Percentiles rank a stretch among this genome's conserved stretches.
phyloP scores from a whole-genome alignment of 495 filamentous ascomycete genomes.

The Amorphotheca resinae region DNA sequence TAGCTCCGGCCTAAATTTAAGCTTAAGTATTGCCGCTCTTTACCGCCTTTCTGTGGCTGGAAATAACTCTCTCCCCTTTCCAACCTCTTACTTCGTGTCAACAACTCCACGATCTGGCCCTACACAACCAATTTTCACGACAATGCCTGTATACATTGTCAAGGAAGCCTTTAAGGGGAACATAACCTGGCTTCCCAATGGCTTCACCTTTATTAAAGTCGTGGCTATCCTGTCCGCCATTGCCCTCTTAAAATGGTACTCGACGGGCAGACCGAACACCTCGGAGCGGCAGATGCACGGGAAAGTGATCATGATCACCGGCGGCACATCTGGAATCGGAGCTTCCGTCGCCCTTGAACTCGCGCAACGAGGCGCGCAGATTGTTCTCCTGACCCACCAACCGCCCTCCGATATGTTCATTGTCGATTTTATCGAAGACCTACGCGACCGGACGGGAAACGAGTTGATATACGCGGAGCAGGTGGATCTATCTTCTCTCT shows the following conservation, averaged over 20 bases:
- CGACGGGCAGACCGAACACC: conserved; percentile 57
- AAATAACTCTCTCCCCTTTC: not conserved
- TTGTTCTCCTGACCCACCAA: conserved; percentile 80
- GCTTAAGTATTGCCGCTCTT: conserved; percentile 13
- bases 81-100: not conserved
- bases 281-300: conserved; percentile 84
- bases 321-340: conserved; percentile 90
- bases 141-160: conserved; percentile 74
- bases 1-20: no score
- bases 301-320: conserved; percentile 87
- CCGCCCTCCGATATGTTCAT: conserved; percentile 74
- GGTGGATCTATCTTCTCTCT: conserved; percentile 74
- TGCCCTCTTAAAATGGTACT: conserved; percentile 62
- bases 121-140: not conserved
- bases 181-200: conserved; percentile 25
- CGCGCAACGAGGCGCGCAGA: conserved; percentile 73
- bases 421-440: conserved; percentile 80
- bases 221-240: conserved; percentile 46
- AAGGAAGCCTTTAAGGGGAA: conserved; percentile 50
- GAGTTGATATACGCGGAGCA: conserved; percentile 89
- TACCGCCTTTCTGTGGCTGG: not conserved
- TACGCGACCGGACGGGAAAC: conserved; percentile 70
- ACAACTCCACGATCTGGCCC: not conserved
- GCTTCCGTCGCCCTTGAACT: conserved; percentile 60
- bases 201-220: conserved; percentile 43